Base-by-base conservation (phyloP, 805 yeast species). In the Candida quercuum region DNA sequence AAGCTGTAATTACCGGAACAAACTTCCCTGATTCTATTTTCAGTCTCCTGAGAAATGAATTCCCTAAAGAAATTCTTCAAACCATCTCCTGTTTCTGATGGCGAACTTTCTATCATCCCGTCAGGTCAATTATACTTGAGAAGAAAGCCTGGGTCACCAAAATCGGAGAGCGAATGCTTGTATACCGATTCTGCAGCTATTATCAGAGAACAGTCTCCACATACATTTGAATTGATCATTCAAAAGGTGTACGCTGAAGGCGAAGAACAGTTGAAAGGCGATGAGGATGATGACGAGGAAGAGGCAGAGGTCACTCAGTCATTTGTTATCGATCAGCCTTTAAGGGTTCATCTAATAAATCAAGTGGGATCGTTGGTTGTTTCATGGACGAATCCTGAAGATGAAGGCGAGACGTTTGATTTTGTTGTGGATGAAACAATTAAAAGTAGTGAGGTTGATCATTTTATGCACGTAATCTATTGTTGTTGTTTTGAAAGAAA, bases 381-480 rank as follows among this genome's bases (percentile, higher is more conserved):
- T 20, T 67, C 81, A 0, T 91, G 98, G 98, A 69, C 64, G 12
- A 96, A 93, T 57, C 55, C 77, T 26, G 78, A 78, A 31, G 96
- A 89, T 51, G 68, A 71, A 5, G 96, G 87, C 18, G 97, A 89
- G 52, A 63, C 69, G 0, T 57, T 66, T 32, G 80, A 80, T 45
- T 74, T 89, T 35, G 77, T 78, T 40, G 96, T 91, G 11, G 71
- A 70, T 26, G 99, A 91, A 57, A 86, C 95, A 0, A 98, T 79
- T n/a, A 65, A 76, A 8, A 46, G 51, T 12, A 41, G 64, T 13
- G 74, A 68, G 19, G 74, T 82, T 28, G 76, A 81, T 23, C 67
- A 69, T 30, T 91, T 91, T 56, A 72, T 81, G 63, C 55, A 64
- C 19, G 66, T 78, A 1, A 66, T 86, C 12, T 71, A 76, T 51